Conservation (phyloP, 1,139 yeast species). For the Blastobotrys elegans region DNA sequence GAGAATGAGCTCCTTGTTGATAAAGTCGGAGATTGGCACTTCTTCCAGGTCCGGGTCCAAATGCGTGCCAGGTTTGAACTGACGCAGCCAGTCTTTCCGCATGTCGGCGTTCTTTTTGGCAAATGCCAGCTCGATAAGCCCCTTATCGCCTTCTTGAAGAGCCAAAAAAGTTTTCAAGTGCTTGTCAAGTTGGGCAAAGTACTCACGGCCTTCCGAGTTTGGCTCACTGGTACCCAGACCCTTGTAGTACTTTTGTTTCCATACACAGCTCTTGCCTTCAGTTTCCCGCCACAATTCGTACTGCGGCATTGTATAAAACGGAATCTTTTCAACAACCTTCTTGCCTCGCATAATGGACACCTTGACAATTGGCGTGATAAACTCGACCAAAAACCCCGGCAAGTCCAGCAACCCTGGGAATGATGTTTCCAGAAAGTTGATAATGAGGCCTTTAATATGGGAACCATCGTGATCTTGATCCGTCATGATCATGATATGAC, state of each 20-base stretch:
- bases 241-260: constrained; percentile 95
- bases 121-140: constrained; percentile 86
- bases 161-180: constrained; percentile 86
- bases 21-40: constrained; percentile 90
- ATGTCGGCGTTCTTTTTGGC: constrained; percentile 96
- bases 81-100: constrained; percentile 94
- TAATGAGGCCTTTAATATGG: constrained; percentile 93
- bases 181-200: constrained; percentile 77
- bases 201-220: constrained; percentile 75
- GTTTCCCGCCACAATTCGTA: constrained; percentile 89
- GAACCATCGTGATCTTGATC: constrained; percentile 99
- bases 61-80: constrained; percentile 85
- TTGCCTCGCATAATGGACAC: constrained; percentile 73
- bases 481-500: constrained; percentile 98
- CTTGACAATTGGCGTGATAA: constrained; percentile 94
- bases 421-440: constrained; percentile 87
- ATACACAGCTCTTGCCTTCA: constrained; percentile 69
- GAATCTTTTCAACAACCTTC: constrained; percentile 46
- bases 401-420: constrained; percentile 90
- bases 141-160: constrained; percentile 72
- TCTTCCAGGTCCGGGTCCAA: constrained; percentile 72
- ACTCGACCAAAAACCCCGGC: constrained; percentile 90
- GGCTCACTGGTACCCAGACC: constrained; percentile 95
- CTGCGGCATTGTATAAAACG: constrained; percentile 95
- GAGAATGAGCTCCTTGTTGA: constrained; percentile 88